phyloP scores from a whole-genome alignment of 306 rosid genomes.

The Castanea mollissima region DNA sequence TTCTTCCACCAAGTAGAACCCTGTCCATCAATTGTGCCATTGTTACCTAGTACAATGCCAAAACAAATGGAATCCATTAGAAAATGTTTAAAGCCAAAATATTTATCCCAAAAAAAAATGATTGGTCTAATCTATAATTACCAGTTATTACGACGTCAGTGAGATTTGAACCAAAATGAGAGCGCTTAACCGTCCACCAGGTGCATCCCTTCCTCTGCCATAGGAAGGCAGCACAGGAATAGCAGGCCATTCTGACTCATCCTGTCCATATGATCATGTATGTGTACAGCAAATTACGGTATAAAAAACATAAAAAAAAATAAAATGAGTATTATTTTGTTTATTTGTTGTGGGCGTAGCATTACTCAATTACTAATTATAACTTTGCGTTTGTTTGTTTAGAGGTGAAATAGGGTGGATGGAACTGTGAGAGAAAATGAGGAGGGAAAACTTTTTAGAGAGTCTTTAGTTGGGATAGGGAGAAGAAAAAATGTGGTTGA shows the following conservation, averaged over 20 bases:
- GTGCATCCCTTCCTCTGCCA: slow-evolving; percentile 63
- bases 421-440: too few species aligned
- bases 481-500: too few species aligned
- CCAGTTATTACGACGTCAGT: slow-evolving; percentile 77
- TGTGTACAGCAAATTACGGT: neutral
- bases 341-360: too few species aligned
- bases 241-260: slow-evolving; percentile 62
- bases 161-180: slow-evolving; percentile 73
- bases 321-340: too few species aligned
- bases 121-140: slow-evolving; percentile 11
- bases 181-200: slow-evolving; percentile 59
- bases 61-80: neutral
- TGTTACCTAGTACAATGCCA: slow-evolving; percentile 43
- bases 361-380: too few species aligned
- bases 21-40: slow-evolving; percentile 94
- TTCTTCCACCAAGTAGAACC: slow-evolving; percentile 76
- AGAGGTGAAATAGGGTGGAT: fast-evolving
- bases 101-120: neutral
- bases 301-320: neutral
- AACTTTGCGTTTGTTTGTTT: too few species aligned
- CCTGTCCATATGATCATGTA: slow-evolving; percentile 33
- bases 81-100: neutral
- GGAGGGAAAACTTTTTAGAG: too few species aligned
- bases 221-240: slow-evolving; percentile 54
- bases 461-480: fast-evolving